Evolutionary conservation across 1,284 basidiomycete genomes (phyloP).

Genomic region (Malassezia vespertilionis): DNA sequence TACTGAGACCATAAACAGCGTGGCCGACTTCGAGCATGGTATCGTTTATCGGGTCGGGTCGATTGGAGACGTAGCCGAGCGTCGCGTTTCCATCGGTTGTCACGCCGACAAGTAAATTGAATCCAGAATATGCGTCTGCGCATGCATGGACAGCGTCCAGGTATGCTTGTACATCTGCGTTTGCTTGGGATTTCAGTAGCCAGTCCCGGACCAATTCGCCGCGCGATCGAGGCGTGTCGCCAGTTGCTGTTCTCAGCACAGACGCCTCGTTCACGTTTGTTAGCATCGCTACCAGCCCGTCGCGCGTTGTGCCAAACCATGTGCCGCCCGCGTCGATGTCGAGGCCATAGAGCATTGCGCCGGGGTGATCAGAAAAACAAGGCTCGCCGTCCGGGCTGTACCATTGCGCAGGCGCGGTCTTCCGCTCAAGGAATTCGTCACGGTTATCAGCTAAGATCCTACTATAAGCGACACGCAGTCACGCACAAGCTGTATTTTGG

Average conservation of each 20-base stretch:
- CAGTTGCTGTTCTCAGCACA: neutral
- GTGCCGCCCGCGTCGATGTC: conserved; percentile 12
- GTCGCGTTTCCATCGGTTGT: neutral
- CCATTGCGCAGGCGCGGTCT: conserved; percentile 7
- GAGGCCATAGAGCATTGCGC: conserved; percentile 8
- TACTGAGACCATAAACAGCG: conserved; percentile 6
- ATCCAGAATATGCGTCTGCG: neutral
- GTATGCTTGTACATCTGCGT: neutral
- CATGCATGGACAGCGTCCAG: neutral
- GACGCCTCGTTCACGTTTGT: conserved; percentile 9
- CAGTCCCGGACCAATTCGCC: conserved; percentile 9
- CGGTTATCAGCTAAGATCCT: conserved; percentile 9
- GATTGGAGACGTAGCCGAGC: conserved; percentile 13
- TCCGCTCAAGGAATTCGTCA: conserved; percentile 13
- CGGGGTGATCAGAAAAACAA: neutral
- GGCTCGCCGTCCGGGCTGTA: neutral
- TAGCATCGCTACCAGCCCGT: conserved; percentile 4
- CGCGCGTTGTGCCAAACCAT: conserved; percentile 11
- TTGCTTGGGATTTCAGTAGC: neutral
- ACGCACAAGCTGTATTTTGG: conserved; percentile 14
- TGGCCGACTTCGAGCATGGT: neutral
- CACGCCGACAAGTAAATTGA: conserved; percentile 8
- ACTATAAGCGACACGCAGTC: too few species aligned
- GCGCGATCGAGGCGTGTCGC: conserved; percentile 1
- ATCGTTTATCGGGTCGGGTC: neutral